A percentile compares a stretch with the other conserved stretches of the same genome.
Evolutionary conservation across 768 basidiomycete genomes (phyloP).

Genomic region (Hypholoma sublateritium): DNA sequence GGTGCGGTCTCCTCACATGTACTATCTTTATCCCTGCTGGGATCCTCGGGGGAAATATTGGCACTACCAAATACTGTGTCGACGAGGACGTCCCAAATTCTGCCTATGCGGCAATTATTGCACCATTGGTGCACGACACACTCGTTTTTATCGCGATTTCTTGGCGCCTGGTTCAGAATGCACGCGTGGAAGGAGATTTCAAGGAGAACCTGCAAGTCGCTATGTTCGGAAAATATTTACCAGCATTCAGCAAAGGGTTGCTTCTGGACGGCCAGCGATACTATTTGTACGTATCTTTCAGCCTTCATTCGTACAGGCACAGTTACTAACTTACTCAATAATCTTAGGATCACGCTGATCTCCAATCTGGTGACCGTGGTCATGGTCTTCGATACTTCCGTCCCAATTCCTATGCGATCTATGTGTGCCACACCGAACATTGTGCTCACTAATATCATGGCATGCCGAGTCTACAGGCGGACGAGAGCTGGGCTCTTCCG

Average conservation of each 20-base stretch:
- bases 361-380: not conserved
- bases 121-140: conserved; percentile 22
- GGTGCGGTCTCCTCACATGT: conserved; percentile 23
- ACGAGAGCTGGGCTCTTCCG: not conserved
- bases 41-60: conserved; percentile 11
- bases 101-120: conserved; percentile 12
- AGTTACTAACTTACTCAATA: not conserved
- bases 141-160: conserved; percentile 29
- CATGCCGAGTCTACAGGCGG: not conserved
- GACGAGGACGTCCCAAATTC: conserved; percentile 10
- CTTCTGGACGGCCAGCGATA: conserved; percentile 29
- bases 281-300: conserved; percentile 23
- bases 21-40: conserved; percentile 19
- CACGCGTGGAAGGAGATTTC: not conserved
- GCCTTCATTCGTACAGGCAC: not conserved
- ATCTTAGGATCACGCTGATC: not conserved
- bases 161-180: conserved; percentile 16
- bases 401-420: not conserved
- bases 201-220: not conserved
- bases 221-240: conserved; percentile 19
- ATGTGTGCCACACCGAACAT: not conserved
- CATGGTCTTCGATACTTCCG: not conserved
- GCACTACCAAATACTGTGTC: conserved; percentile 20
- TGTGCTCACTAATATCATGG: not conserved
- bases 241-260: conserved; percentile 20